A percentile compares a stretch with the other conserved stretches of the same genome.
Conservation (phyloP, 495 filamentous ascomycete genomes). For the Beverwykella pulmonaria region DNA sequence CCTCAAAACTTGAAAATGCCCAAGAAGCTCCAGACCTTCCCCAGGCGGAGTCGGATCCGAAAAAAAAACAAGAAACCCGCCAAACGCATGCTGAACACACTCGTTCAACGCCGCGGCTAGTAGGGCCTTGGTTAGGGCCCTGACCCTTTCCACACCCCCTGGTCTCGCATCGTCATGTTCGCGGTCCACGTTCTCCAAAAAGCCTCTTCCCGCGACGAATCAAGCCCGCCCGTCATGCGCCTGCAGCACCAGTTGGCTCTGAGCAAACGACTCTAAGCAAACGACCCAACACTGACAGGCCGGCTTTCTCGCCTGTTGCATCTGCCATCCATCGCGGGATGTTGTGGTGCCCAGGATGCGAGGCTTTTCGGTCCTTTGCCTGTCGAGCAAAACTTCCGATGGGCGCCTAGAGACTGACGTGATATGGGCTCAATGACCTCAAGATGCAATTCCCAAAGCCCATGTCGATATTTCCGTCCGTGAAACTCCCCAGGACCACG, state of each 20-base stretch:
- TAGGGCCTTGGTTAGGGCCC: constrained; percentile 25
- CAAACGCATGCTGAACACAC: background rate
- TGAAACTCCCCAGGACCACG: no score
- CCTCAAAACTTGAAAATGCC: constrained; percentile 17
- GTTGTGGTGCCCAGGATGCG: background rate
- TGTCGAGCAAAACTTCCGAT: no score
- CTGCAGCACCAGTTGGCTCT: constrained; percentile 11
- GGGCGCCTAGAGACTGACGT: no score
- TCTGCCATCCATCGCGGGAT: constrained; percentile 11
- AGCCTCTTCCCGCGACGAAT: constrained; percentile 7
- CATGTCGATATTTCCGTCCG: no score
- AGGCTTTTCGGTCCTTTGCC: no score
- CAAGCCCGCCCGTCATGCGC: background rate
- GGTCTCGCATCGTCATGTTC: constrained; percentile 9
- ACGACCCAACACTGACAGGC: constrained; percentile 13
- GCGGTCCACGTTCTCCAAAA: constrained; percentile 5
- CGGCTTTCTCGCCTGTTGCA: constrained; percentile 16
- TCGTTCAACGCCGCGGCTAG: background rate
- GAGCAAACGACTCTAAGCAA: constrained; percentile 4
- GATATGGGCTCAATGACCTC: no score
- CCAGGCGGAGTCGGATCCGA: background rate
- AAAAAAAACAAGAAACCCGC: no score
- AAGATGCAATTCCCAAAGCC: no score
- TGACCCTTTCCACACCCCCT: background rate
- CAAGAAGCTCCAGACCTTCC: background rate